Conservation (phyloP, 177 flowering plant genomes). For the Telopea speciosissima region DNA sequence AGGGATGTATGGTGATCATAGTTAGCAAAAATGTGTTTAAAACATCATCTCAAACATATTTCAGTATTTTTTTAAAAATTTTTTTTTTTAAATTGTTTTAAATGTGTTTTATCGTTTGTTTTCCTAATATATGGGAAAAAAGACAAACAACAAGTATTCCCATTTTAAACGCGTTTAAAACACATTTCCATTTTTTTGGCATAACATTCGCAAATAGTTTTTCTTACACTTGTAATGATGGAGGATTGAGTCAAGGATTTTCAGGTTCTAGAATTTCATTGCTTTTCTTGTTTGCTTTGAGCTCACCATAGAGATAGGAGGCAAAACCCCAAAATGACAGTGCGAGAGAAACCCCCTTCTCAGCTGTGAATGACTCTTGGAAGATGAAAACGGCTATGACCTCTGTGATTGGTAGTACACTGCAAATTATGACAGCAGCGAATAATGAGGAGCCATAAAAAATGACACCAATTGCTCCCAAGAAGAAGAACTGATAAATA, state of each 20-base stretch:
- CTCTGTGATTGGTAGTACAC: constrained; percentile 16
- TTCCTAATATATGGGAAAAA: no score
- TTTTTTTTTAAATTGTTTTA: no score
- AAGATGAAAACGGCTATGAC: constrained; percentile 16
- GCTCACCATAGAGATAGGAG: constrained; percentile 29
- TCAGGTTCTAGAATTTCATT: background rate
- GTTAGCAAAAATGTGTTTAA: no score
- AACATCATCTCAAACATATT: no score
- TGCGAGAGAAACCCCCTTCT: constrained; percentile 25
- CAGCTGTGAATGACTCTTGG: constrained; percentile 22
- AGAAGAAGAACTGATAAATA: constrained; percentile 14
- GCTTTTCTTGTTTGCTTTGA: constrained; percentile 9
- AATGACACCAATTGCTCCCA: constrained; percentile 26
- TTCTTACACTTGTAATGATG: background rate
- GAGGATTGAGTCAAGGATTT: background rate
- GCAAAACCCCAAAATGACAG: constrained; percentile 25
- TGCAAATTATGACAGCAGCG: constrained; percentile 15
- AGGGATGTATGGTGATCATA: no score
- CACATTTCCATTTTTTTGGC: no score
- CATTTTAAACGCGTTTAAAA: no score
- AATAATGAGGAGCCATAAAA: constrained; percentile 25
- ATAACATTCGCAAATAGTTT: no score
- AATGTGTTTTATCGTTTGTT: no score
- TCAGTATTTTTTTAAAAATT: no score
- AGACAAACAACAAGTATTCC: no score